Conservation (phyloP, 1,139 yeast species). For the Blastobotrys proliferans region DNA sequence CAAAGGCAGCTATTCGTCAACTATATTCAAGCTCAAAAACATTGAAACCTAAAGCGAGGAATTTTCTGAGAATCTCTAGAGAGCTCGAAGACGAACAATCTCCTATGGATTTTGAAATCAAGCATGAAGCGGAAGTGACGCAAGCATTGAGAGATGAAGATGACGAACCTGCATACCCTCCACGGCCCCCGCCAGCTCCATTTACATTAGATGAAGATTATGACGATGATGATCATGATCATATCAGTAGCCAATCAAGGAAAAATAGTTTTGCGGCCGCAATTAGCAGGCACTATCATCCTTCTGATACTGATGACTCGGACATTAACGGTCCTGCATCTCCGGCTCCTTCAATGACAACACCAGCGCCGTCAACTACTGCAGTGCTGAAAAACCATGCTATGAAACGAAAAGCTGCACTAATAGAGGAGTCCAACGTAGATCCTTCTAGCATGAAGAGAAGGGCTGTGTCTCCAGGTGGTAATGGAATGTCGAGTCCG, state of each 20-base stretch:
- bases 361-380: background rate
- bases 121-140: slow-evolving; percentile 34
- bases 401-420: slow-evolving; percentile 16
- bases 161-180: slow-evolving; percentile 3
- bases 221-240: background rate
- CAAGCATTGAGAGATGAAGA: slow-evolving; percentile 29
- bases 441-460: slow-evolving; percentile 21
- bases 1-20: slow-evolving; percentile 14
- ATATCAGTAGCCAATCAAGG: background rate
- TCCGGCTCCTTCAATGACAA: slow-evolving; percentile 10
- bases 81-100: slow-evolving; percentile 33
- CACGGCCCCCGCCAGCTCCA: slow-evolving; percentile 4
- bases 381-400: slow-evolving; percentile 4
- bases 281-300: too few species aligned
- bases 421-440: slow-evolving; percentile 21
- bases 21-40: slow-evolving; percentile 22
- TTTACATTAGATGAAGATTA: background rate
- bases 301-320: slow-evolving; percentile 24
- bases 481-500: slow-evolving; percentile 20
- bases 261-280: too few species aligned
- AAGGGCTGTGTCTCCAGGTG: slow-evolving; percentile 33
- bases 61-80: slow-evolving; percentile 31
- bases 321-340: slow-evolving; percentile 17
- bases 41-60: slow-evolving; percentile 31
- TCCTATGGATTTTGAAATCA: slow-evolving; percentile 34